Base-by-base conservation (phyloP, 2,329 filamentous ascomycete species). In the Aureobasidium sp. region DNA sequence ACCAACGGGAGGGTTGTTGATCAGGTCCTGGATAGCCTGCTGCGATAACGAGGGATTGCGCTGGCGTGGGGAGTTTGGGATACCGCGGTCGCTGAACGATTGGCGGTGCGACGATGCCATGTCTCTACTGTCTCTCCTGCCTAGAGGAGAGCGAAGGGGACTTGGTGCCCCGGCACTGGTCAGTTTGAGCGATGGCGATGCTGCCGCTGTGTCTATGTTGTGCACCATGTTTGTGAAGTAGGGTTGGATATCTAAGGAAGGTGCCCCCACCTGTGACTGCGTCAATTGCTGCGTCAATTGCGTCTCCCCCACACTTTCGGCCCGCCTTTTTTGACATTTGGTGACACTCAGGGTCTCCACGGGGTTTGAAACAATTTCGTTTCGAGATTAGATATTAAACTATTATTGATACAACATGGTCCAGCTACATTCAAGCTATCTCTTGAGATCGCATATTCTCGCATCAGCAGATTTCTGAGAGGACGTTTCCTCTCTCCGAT, bases 1-100 rank as follows among this genome's bases (percentile, higher is more conserved):
- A 14, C 84, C 80, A 16, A 82, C 79, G 0, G 91, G 89, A 3
- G 91, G 91, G 70, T 95, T 86, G 73, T 91, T 94, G 68, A 97
- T 82, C 36, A 97, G 82, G 61, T 94, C 93, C 70, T 95, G 91
- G 48, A 96, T 81, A 2, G 90, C 90, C 62, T 89, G 81, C 72
- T 95, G 91, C 8, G 89, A 89, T 64, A 96, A 84, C 3, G 90
- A 96, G 1, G 89, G 88, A 65, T 93, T 89, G 63, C 93, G 85
- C 61, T 89, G 85, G 65, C 91, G 87, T 8, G 93, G 92, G 13
- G 91, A 96, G 6, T 85, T 81, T 0, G 91, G 91, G 53, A 86
- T 79, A 66, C 87, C 87, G 67, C 92, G 84, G 62, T 96, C 81
- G 70, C 87, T 88, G 73, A 96, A 92, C 79, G 89, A 94, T 75